Percentiles rank a stretch among this genome's conserved stretches.
These are phyloP conservation scores for Heracleum sosnowskyi DNA, from an alignment of 129 eudicot genomes.

Conservation along the genomic window DNA sequence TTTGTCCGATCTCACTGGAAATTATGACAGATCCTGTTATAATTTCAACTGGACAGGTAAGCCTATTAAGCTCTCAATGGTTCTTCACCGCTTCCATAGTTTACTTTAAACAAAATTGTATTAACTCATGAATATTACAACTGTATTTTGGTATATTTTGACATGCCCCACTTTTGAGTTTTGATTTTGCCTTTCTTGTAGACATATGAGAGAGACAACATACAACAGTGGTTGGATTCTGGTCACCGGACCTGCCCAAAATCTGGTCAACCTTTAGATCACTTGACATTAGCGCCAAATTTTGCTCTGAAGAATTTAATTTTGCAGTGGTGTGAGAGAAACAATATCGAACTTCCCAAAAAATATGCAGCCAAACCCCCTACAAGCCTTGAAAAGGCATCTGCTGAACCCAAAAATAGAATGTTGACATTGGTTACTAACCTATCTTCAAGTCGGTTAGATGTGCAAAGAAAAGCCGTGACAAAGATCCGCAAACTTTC, in stretches of 20 bases:
- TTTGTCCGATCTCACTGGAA: constrained; percentile 78
- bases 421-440: constrained; percentile 38
- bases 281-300: constrained; percentile 60
- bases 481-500: constrained; percentile 61
- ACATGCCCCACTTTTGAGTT: neutral
- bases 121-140: neutral
- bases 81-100: neutral
- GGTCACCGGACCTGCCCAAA: constrained; percentile 71
- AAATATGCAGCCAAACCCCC: constrained; percentile 27
- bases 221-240: constrained; percentile 73
- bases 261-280: constrained; percentile 61
- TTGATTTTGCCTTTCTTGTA: constrained; percentile 17
- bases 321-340: constrained; percentile 57
- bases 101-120: neutral
- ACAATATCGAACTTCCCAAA: constrained; percentile 54
- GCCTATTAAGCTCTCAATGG: neutral
- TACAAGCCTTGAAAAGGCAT: constrained; percentile 20
- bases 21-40: constrained; percentile 92
- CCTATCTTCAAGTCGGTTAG: constrained; percentile 44
- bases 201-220: constrained; percentile 85
- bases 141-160: neutral
- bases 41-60: constrained; percentile 78
- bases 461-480: constrained; percentile 55
- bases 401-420: constrained; percentile 25
- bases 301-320: constrained; percentile 69